Percentiles rank a stretch among this genome's conserved stretches.
These are phyloP conservation scores for Veloboletus limbatus DNA, from an alignment of 1,284 basidiomycete species.

Conservation along the genomic window DNA sequence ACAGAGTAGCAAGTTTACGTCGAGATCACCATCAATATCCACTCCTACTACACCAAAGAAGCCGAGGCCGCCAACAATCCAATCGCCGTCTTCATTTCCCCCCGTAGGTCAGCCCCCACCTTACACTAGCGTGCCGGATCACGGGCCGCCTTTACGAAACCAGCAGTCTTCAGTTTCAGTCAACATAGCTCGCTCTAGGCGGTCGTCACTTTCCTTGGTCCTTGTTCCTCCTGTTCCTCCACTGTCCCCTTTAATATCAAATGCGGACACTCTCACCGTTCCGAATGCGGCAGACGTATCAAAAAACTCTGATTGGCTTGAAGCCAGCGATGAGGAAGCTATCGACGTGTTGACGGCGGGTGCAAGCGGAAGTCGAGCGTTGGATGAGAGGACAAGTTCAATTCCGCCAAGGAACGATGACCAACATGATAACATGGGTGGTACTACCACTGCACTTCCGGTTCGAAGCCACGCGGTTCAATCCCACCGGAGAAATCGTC, in stretches of 20 bases:
- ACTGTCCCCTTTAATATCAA: constrained; percentile 36
- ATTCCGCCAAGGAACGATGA: constrained; percentile 28
- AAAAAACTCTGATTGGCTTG: constrained; percentile 65
- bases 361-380: constrained; percentile 70
- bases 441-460: constrained; percentile 23
- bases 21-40: constrained; percentile 41
- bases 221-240: constrained; percentile 53
- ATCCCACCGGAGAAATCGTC: constrained; percentile 49
- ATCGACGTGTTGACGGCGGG: constrained; percentile 76
- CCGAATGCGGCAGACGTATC: constrained; percentile 30
- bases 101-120: constrained; percentile 32
- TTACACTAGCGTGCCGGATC: constrained; percentile 26
- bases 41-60: constrained; percentile 26
- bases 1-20: constrained; percentile 33
- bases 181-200: constrained; percentile 28
- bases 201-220: constrained; percentile 53
- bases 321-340: constrained; percentile 77
- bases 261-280: constrained; percentile 5
- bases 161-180: constrained; percentile 31
- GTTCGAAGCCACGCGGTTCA: constrained; percentile 33
- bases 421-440: constrained; percentile 12
- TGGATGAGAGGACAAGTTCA: constrained; percentile 78
- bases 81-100: constrained; percentile 27
- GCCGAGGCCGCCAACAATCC: constrained; percentile 36
- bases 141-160: constrained; percentile 21